Base-by-base conservation (phyloP, 176 grass and related monocot genomes). In the Thinopyrum elongatum region DNA sequence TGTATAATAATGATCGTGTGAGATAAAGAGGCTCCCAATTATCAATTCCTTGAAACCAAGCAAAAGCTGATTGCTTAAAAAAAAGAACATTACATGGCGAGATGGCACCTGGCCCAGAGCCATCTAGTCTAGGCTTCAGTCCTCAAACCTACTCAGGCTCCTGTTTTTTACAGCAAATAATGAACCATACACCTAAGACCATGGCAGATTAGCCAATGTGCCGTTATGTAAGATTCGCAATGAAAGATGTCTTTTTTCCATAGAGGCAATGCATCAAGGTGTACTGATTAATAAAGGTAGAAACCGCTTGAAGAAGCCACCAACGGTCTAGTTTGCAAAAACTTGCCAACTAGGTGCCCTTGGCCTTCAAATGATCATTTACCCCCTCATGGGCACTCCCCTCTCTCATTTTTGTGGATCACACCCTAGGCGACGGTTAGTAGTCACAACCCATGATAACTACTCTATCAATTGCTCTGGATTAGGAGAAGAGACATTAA, bases 81-180 rank as follows among this genome's bases (percentile, higher is more conserved):
- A 65, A 31, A 80, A 28, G 23, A 80, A 17, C 23, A 42, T 29
- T 63, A 80, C 39, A 41, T 65, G 60, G 38, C 23, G 36, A 74
- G 70, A 46, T 26, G 23, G 13, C 70, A 80, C 60, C 26, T 29
- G 25, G 38, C 60, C 60, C 36, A 65, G 60, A 66, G 26, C 16
- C 63, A 14, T 31, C 38, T 31, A 66, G 36, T 22, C 78, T 66
- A 80, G 77, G n/a, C 17, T 74, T 74, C 71, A 31, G 78, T 44
- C 10, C 9, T 39, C 9, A 31, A 15, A 44, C 25, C 44, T 59
- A 63, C 77, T 42, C 61, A 31, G 10, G 38, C 61, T 31, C 26
- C 26, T 47, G 10, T 66, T 47, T 29, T 39, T 64, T 3, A 46
- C 38, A 65, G 16, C 36, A 65, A 28, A 80, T 65, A 39, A 3